Evolutionary conservation across 2,329 filamentous ascomycete species (phyloP), one percentile per base, ranked within the genome.

Genomic region (Alternaria consortialis): DNA sequence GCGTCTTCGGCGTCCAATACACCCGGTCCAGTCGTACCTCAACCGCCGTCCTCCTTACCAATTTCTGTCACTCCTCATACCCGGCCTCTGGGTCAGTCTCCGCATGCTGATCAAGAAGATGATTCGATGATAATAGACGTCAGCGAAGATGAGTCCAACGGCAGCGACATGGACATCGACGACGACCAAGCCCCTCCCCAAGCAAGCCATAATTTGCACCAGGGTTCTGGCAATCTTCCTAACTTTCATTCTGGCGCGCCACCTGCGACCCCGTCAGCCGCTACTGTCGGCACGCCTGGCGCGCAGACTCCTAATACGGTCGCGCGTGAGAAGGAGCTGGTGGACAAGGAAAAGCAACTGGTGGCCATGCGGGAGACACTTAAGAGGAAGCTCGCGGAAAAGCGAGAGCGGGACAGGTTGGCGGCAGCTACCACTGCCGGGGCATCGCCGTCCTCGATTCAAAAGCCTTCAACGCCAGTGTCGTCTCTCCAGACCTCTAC

Each of bases 81-180:
- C 68, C 87, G 89, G 50, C 85, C 87, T 4, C 89, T 90, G 69
- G 86, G 86, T 12, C 86, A 89, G 44, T 83, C 82, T 47, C 82
- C 84, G 25, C 67, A 74, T 46, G 66, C 73, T 50, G 81, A 85
- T 53, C 84, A 89, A 25, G 84, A 88, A 53, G 84, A 89, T 20
- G 84, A 88, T 51, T 85, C 85, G 3, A 86, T 97, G 53, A 86
- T 97, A 39, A 97, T 97, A 67, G 88, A 96, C 66, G 90, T 96
- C 39, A 97, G 92, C 73, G 94, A 97, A 29, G 87, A 90, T 65
- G 88, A 90, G 59, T 82, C 75, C 29, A 86, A 83, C 25, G 84
- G 82, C 7, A 84, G 88, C 47, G 88, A 88, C 58, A 91, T 90
- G 87, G 89, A 91, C 34, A 83, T 90, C 25, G 80, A 81, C 34